phyloP scores from a whole-genome alignment of 129 eudicot species.

The Oenanthe sinensis region DNA sequence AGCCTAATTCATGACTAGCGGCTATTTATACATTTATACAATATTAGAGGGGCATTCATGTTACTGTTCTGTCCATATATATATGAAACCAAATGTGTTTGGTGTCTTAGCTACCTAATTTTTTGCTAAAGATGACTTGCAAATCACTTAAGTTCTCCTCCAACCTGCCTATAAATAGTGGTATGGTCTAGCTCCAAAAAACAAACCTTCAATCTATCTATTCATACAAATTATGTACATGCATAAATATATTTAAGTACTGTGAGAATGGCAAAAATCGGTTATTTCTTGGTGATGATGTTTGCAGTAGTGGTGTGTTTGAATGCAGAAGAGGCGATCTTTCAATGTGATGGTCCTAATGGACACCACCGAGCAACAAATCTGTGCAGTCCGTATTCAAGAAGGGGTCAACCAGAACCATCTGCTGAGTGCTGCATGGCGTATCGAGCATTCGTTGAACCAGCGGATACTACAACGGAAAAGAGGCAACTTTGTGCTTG shows the following conservation, averaged over 20 bases:
- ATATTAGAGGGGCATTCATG: neutral
- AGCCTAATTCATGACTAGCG: neutral
- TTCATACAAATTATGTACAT: neutral
- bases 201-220: neutral
- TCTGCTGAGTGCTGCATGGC: conserved; percentile 1
- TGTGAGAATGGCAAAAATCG: neutral
- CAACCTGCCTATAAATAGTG: neutral
- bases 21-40: neutral
- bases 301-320: neutral
- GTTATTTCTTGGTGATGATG: neutral
- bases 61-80: neutral
- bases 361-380: conserved; percentile 1
- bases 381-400: neutral
- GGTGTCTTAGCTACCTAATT: neutral
- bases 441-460: neutral
- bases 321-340: neutral
- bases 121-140: neutral
- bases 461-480: neutral
- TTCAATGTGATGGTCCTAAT: neutral
- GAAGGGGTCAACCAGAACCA: neutral
- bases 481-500: neutral
- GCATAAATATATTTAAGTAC: no score
- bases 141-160: neutral
- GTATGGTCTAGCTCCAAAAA: neutral
- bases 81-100: neutral